Base-by-base conservation (phyloP, 1,284 basidiomycete genomes). In the Malassezia sympodialis region DNA sequence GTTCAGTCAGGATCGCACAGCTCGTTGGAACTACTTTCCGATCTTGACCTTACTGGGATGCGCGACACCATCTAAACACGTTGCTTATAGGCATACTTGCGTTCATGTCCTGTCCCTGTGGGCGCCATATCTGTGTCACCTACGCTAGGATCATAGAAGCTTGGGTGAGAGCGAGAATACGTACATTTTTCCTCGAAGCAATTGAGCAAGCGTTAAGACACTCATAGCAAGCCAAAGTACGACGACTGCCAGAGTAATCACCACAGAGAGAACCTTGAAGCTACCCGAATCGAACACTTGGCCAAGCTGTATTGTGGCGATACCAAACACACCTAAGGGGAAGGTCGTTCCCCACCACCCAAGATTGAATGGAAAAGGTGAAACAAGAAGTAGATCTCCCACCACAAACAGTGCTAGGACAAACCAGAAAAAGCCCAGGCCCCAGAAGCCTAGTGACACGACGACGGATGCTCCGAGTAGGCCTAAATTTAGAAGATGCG, bases 381-480 rank as follows among this genome's bases (percentile, higher is more conserved):
- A 60, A 2, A 67, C 68, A 3, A 51, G n/a, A 48, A 49, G 57
- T 8, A 71, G 28, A 48, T 69, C 66, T 14, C 65, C 19, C 24
- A 71, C 24, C n/a, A 73, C 62, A 11, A 66, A 62, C 4, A 72
- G 55, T 0, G 76, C 78, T 21, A 79, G 62, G 12, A 67, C 46
- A 35, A 79, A 75, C 77, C 78, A 79, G 32, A 76, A 69, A 8
- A 79, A 49, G 0, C 74, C 78, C 24, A 78, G 61, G 0, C 79
- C 78, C 78, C 78, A 79, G 15, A 79, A 62, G 24, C 76, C 60
- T 4, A 79, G 61, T 7, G 73, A 75, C 2, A 75, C 60, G 8
- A 61, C 42, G 2, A 66, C 44, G 8, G 57, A 55, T 37, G 53
- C 51, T 2, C 53, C 66, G 41, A 64, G 63, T 8, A 71, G 49